Conservation (phyloP, 2,329 filamentous ascomycete genomes). For the Bisporella sp. region DNA sequence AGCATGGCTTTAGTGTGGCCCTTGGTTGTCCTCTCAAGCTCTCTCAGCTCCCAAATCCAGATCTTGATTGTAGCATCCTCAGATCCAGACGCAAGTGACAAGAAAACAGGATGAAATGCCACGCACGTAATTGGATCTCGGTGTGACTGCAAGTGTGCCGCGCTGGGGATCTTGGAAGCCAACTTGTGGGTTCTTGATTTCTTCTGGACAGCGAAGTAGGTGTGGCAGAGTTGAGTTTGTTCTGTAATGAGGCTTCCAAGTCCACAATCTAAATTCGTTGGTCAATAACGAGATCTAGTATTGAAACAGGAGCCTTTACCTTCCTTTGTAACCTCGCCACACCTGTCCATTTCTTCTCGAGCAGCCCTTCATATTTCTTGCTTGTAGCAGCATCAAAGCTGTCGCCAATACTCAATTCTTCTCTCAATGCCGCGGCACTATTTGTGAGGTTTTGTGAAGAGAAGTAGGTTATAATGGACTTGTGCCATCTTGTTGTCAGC, state of each 20-base stretch:
- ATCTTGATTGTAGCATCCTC: slow-evolving; percentile 94
- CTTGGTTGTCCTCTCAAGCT: slow-evolving; percentile 84
- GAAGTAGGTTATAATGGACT: slow-evolving; percentile 87
- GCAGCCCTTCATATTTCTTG: slow-evolving; percentile 88
- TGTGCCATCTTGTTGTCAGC: slow-evolving; percentile 55
- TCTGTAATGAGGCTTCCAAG: slow-evolving; percentile 73
- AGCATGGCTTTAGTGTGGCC: slow-evolving; percentile 85
- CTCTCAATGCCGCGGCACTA: slow-evolving; percentile 63
- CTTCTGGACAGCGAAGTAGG: slow-evolving; percentile 66
- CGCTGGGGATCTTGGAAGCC: slow-evolving; percentile 79
- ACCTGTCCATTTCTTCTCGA: slow-evolving; percentile 99
- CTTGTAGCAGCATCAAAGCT: slow-evolving; percentile 71
- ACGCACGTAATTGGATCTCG: slow-evolving; percentile 76
- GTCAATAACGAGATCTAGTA: not conserved
- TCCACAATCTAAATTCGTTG: slow-evolving; percentile 70
- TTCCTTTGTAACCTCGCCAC: slow-evolving; percentile 94
- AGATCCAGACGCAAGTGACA: slow-evolving; percentile 80
- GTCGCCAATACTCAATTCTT: slow-evolving; percentile 65
- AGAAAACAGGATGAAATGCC: slow-evolving; percentile 89
- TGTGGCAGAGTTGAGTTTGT: slow-evolving; percentile 77
- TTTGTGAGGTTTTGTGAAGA: slow-evolving; percentile 64
- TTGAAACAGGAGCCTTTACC: slow-evolving; percentile 60
- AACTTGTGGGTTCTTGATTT: slow-evolving; percentile 80
- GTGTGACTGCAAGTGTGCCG: slow-evolving; percentile 81
- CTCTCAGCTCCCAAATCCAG: slow-evolving; percentile 93